These are phyloP conservation scores for Eucalyptus regnans DNA, from an alignment of 345 rosid species.

Conservation along the genomic window DNA sequence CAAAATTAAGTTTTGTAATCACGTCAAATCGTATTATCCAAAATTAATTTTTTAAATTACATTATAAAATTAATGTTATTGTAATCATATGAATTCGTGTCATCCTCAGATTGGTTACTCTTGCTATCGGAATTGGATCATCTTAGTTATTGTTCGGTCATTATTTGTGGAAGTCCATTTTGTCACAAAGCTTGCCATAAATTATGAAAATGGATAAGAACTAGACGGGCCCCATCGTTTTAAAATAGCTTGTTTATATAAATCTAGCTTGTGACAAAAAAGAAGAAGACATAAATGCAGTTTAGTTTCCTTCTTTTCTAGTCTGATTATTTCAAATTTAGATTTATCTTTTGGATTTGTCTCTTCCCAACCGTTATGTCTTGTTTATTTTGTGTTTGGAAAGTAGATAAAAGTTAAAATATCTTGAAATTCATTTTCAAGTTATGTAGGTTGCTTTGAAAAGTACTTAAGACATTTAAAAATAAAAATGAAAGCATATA, in stretches of 20 bases:
- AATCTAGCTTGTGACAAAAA: accelerated
- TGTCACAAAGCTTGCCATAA: neutral
- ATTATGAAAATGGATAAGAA: no score
- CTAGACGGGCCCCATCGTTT: neutral
- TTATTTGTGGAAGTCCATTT: neutral
- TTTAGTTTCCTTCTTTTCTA: neutral
- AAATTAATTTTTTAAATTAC: neutral
- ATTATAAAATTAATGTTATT: neutral
- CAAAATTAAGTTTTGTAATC: neutral
- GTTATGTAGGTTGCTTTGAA: neutral
- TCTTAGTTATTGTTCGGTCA: neutral
- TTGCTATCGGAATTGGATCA: neutral
- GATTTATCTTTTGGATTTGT: neutral
- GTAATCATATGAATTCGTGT: accelerated
- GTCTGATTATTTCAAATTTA: no score
- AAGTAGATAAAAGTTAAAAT: neutral
- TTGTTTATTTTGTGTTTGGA: neutral
- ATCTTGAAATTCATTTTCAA: neutral
- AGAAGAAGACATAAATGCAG: no score
- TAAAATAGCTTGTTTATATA: neutral
- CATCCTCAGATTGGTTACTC: neutral
- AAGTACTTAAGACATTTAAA: neutral
- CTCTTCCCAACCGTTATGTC: neutral
- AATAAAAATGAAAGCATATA: neutral
- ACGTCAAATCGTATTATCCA: accelerated